Percentiles rank a stretch among this genome's conserved stretches.
Evolutionary conservation across 2,329 filamentous ascomycete species (phyloP).

Genomic region (Aulographum hederae): DNA sequence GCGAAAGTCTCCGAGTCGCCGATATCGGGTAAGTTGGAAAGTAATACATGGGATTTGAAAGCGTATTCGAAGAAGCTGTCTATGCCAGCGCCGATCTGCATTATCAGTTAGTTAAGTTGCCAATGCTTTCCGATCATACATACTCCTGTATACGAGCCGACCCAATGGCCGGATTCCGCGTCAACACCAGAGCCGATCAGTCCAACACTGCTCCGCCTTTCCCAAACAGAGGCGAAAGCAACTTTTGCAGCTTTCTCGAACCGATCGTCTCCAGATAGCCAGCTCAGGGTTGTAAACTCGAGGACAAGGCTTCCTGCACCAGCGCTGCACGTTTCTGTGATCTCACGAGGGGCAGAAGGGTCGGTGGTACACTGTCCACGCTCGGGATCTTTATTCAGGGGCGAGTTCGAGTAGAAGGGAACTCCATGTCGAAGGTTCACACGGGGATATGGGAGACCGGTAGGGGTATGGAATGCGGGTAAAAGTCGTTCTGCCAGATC

Average conservation of each 20-base stretch:
- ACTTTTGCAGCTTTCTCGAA: conserved; percentile 82
- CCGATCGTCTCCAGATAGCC: conserved; percentile 68
- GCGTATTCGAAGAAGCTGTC: conserved; percentile 99
- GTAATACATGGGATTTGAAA: conserved; percentile 77
- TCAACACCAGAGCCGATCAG: conserved; percentile 85
- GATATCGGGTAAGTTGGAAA: conserved; percentile 46
- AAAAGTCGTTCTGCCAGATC: conserved; percentile 72
- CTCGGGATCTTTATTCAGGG: conserved; percentile 43
- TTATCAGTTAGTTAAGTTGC: not conserved
- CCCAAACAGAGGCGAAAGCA: conserved; percentile 97
- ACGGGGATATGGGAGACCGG: conserved; percentile 82
- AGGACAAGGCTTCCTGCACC: conserved; percentile 90
- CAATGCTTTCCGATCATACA: too few species aligned
- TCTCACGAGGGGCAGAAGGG: conserved; percentile 37
- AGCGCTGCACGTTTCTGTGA: conserved; percentile 92
- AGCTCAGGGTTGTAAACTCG: conserved; percentile 80
- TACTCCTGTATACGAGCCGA: conserved; percentile 71
- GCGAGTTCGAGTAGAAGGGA: conserved; percentile 80
- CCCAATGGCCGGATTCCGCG: conserved; percentile 79
- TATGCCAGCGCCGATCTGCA: conserved; percentile 79
- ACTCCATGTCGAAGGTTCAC: conserved; percentile 85
- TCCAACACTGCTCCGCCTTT: conserved; percentile 64
- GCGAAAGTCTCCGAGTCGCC: conserved; percentile 30
- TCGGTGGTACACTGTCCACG: conserved; percentile 27
- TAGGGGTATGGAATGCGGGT: conserved; percentile 80